Evolutionary conservation across 2,329 filamentous ascomycete genomes (phyloP).

Genomic region (Cladosporium sp.): DNA sequence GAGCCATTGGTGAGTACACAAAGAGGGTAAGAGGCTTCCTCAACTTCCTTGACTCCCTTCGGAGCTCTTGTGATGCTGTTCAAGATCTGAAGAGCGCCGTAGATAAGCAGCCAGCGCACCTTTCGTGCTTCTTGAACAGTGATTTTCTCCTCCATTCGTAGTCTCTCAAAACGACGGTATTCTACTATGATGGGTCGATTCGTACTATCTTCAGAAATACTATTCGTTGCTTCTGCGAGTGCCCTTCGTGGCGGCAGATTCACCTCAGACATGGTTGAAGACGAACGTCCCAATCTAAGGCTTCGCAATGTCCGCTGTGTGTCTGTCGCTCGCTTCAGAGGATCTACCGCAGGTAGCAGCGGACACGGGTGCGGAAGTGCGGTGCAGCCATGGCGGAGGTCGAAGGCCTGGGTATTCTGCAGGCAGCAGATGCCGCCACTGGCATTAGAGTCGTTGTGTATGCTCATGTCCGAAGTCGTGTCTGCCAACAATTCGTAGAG

Average conservation of each 20-base stretch:
- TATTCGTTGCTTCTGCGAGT: conserved; percentile 48
- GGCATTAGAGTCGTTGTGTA: conserved; percentile 32
- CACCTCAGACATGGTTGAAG: conserved; percentile 40
- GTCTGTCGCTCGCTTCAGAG: conserved; percentile 22
- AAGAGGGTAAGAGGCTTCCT: conserved; percentile 56
- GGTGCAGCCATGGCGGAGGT: conserved; percentile 55
- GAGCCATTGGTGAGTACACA: conserved; percentile 35
- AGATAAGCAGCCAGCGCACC: conserved; percentile 73
- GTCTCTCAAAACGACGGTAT: conserved; percentile 66
- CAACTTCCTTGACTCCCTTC: conserved; percentile 54
- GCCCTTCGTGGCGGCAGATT: conserved; percentile 50
- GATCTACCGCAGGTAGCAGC: conserved; percentile 52
- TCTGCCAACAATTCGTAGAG: conserved; percentile 71
- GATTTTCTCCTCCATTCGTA: conserved; percentile 56
- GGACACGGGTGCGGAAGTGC: conserved; percentile 64
- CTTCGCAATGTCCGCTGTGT: conserved; percentile 33
- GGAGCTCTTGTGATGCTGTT: conserved; percentile 60
- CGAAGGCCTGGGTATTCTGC: conserved; percentile 65
- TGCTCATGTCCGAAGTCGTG: conserved; percentile 38
- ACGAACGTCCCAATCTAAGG: conserved; percentile 33
- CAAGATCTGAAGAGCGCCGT: conserved; percentile 69
- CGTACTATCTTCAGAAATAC: conserved; percentile 31
- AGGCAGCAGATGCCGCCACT: conserved; percentile 67
- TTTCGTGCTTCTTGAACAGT: conserved; percentile 66
- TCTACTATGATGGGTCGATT: conserved; percentile 57